Conservation (phyloP, 306 rosid species). For the Quercus agrifolia region DNA sequence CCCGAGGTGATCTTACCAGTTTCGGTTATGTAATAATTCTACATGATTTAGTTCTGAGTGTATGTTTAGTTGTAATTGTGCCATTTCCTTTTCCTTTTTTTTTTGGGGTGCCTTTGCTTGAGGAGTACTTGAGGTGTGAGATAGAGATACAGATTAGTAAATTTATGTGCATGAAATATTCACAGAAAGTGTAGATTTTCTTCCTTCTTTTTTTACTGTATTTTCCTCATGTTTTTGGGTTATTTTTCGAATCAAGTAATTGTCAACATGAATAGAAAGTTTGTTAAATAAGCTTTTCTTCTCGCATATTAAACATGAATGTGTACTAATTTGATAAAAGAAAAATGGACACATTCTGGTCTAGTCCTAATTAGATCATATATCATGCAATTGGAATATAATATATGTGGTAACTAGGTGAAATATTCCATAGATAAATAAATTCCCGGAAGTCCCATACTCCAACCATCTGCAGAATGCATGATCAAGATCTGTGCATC, state of each 20-base stretch:
- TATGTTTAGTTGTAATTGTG: neutral
- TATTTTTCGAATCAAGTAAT: neutral
- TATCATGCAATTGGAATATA: too few relatives aligned
- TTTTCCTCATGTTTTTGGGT: neutral
- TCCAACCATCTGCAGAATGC: too few relatives aligned
- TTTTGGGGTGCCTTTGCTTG: neutral
- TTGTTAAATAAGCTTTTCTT: neutral
- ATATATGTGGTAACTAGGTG: too few relatives aligned
- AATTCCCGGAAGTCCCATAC: too few relatives aligned
- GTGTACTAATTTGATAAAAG: neutral
- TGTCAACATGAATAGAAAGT: neutral
- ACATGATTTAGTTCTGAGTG: neutral
- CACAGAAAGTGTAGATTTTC: neutral
- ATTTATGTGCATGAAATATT: neutral
- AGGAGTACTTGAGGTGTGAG: neutral
- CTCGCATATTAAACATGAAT: neutral
- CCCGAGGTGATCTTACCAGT: slow-evolving; percentile 24
- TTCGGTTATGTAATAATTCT: slow-evolving; percentile 26
- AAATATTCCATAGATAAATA: too few relatives aligned
- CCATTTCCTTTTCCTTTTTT: neutral
- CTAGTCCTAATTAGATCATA: too few relatives aligned
- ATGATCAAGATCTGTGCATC: too few relatives aligned
- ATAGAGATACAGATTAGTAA: neutral
- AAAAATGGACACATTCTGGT: neutral
- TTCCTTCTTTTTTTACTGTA: neutral